Evolutionary conservation across 2,329 filamentous ascomycete genomes (phyloP).

Genomic region (Chalaropsis ovoidea): DNA sequence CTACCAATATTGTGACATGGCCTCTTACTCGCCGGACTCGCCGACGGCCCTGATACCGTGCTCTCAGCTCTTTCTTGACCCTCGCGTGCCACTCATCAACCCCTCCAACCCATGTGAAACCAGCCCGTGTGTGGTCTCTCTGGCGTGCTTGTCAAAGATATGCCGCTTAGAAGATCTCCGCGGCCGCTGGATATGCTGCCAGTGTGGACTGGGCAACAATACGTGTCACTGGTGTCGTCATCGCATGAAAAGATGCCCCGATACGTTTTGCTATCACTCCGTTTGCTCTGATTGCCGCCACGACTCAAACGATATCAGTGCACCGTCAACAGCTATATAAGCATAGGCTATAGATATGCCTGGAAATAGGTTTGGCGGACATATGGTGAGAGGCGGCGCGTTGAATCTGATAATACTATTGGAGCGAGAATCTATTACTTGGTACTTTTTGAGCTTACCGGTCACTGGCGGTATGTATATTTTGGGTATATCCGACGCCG

Average conservation of each 20-base stretch:
- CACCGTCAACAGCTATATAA: background rate
- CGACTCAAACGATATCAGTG: slow-evolving; percentile 28
- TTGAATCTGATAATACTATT: background rate
- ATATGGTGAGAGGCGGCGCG: background rate
- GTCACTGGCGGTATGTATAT: background rate
- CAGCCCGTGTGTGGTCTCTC: slow-evolving; percentile 39
- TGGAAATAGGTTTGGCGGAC: background rate
- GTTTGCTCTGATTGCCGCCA: slow-evolving; percentile 39
- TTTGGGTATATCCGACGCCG: background rate
- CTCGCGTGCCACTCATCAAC: slow-evolving; percentile 16
- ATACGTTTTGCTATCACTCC: slow-evolving; percentile 45
- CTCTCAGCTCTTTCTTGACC: slow-evolving; percentile 30
- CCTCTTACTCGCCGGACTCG: slow-evolving; percentile 25
- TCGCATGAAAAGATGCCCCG: slow-evolving; percentile 38
- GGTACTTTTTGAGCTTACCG: background rate
- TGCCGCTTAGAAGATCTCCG: slow-evolving; percentile 43
- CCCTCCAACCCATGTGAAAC: slow-evolving; percentile 36
- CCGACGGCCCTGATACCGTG: slow-evolving; percentile 28
- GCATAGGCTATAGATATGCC: background rate
- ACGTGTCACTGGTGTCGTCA: slow-evolving; percentile 39
- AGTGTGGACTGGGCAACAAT: slow-evolving; percentile 40
- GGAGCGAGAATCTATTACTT: background rate
- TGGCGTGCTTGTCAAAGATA: slow-evolving; percentile 39
- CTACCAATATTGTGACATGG: slow-evolving; percentile 37
- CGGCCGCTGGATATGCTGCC: slow-evolving; percentile 43